A percentile compares a stretch with the other conserved stretches of the same genome.
Conservation (phyloP, 345 rosid species). For the Eucalyptus marginata region DNA sequence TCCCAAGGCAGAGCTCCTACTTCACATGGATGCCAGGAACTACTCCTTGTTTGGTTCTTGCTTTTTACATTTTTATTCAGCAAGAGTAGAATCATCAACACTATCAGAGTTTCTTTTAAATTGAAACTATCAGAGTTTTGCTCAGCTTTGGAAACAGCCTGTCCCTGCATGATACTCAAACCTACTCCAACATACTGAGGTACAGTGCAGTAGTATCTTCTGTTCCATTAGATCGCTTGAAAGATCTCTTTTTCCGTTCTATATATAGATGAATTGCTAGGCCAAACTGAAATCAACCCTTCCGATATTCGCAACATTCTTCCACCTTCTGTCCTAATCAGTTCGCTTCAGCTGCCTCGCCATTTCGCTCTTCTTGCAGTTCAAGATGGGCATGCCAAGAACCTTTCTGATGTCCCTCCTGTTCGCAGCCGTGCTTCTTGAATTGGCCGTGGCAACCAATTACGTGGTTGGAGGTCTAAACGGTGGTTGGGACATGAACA, state of each 20-base stretch:
- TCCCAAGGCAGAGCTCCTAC: not conserved
- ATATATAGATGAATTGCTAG: not conserved
- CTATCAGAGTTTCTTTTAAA: not conserved
- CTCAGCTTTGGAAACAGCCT: not conserved
- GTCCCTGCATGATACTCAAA: not conserved
- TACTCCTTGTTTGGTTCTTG: not conserved
- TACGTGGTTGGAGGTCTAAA: conserved; percentile 3
- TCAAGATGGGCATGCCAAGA: not conserved
- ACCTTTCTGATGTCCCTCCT: not conserved
- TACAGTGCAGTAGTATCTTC: not conserved
- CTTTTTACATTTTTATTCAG: not conserved
- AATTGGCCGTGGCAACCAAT: not conserved
- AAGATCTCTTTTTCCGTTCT: not conserved
- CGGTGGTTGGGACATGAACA: conserved; percentile 1
- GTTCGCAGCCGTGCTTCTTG: not conserved
- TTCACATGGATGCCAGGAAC: not conserved
- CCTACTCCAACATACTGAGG: not conserved
- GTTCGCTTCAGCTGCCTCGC: not conserved
- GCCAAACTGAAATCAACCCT: not conserved
- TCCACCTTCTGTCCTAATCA: not conserved
- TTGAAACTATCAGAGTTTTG: not conserved
- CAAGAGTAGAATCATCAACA: not conserved
- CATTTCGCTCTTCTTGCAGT: not conserved
- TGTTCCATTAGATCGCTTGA: not conserved
- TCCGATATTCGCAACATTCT: not conserved